phyloP scores from a whole-genome alignment of 2,329 filamentous ascomycete genomes.

The Penicillium sp. region DNA sequence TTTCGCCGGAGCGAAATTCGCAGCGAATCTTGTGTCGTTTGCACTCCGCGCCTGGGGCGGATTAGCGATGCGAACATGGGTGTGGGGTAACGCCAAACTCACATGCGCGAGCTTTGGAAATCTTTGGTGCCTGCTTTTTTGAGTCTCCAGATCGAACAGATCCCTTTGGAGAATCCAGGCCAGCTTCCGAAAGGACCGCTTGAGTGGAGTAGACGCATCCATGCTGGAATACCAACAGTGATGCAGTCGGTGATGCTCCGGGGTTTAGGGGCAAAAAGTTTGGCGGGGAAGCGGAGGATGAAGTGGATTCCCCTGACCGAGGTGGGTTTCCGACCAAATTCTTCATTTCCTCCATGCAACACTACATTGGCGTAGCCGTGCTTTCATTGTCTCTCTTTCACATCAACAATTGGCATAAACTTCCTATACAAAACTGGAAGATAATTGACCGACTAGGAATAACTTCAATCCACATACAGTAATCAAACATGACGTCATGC shows the following conservation, averaged over 20 bases:
- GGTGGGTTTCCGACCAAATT: not conserved
- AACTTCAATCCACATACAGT: not conserved
- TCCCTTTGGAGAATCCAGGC: slow-evolving; percentile 30
- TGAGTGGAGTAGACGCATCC: slow-evolving; percentile 30
- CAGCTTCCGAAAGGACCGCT: slow-evolving; percentile 40
- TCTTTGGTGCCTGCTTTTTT: slow-evolving; percentile 30
- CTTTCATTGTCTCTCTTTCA: not conserved
- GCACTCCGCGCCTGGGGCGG: slow-evolving; percentile 47
- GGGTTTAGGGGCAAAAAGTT: slow-evolving; percentile 16
- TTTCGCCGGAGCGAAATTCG: slow-evolving; percentile 48
- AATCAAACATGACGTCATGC: not conserved
- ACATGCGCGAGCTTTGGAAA: slow-evolving; percentile 46
- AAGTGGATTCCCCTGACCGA: slow-evolving; percentile 6
- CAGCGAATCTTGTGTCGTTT: slow-evolving; percentile 59
- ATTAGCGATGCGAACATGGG: slow-evolving; percentile 1
- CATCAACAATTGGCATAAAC: not conserved
- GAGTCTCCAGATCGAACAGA: slow-evolving; percentile 27
- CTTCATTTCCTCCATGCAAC: not conserved
- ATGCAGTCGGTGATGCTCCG: slow-evolving; percentile 24
- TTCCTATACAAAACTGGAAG: not conserved
- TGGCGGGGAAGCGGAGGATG: slow-evolving; percentile 15
- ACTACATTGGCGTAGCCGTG: not conserved
- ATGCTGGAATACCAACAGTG: slow-evolving; percentile 10
- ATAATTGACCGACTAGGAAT: not conserved
- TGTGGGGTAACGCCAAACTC: slow-evolving; percentile 21